These are phyloP conservation scores for Microdochium bolleyi DNA, from an alignment of 2,329 filamentous ascomycete genomes.

Conservation along the genomic window DNA sequence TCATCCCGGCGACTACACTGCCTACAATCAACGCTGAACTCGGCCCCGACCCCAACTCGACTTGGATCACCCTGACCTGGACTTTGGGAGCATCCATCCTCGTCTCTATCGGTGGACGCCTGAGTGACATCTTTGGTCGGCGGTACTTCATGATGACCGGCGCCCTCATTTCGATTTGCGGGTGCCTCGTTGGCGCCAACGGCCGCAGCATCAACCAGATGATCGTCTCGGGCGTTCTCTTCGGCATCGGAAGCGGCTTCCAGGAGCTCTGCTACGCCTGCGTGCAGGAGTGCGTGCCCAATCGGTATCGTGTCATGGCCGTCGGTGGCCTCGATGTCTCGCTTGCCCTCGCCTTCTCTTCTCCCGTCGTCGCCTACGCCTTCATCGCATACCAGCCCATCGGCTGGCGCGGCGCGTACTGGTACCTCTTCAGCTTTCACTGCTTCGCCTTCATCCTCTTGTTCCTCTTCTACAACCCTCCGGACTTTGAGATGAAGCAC, in stretches of 20 bases:
- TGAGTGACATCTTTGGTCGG: constrained; percentile 30
- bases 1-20: constrained; percentile 23
- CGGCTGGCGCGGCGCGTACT: constrained; percentile 12
- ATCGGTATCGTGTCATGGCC: constrained; percentile 25
- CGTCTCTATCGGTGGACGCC: constrained; percentile 23
- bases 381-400: constrained; percentile 21
- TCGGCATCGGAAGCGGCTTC: constrained; percentile 29
- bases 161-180: constrained; percentile 21
- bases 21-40: constrained; percentile 24
- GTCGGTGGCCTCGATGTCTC: constrained; percentile 25
- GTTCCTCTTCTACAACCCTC: constrained; percentile 23
- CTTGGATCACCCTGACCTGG: constrained; percentile 25
- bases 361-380: constrained; percentile 21
- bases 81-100: constrained; percentile 22
- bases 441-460: constrained; percentile 11
- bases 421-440: constrained; percentile 14
- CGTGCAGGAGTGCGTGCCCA: constrained; percentile 27
- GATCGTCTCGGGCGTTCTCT: constrained; percentile 29
- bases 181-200: constrained; percentile 28
- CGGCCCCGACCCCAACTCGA: constrained; percentile 22
- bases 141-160: constrained; percentile 28
- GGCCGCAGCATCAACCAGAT: constrained; percentile 27
- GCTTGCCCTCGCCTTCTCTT: constrained; percentile 20
- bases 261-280: constrained; percentile 28
- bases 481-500: constrained; percentile 25